A percentile compares a stretch with the other conserved stretches of the same genome.
Evolutionary conservation across 495 filamentous ascomycete species (phyloP).

Genomic region (Trichoderma erinaceum): DNA sequence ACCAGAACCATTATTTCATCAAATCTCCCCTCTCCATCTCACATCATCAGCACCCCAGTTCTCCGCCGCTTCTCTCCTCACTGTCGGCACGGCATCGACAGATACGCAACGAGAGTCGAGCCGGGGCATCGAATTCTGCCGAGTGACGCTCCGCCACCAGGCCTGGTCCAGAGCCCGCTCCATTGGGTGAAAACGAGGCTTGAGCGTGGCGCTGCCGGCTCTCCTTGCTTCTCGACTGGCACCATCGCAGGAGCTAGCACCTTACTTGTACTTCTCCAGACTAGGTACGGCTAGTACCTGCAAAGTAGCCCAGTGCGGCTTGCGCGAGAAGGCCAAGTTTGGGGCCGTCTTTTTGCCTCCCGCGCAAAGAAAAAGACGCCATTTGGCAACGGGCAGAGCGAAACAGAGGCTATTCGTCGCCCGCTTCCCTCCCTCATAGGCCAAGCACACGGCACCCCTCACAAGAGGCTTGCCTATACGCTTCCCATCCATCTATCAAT

Average conservation of each 20-base stretch:
- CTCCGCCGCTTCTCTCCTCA: not conserved
- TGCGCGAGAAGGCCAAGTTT: not conserved
- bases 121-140: constrained; percentile 13
- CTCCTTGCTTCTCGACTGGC: not conserved
- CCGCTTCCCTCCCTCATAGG: not conserved
- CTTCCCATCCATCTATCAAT: not conserved
- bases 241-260: constrained; percentile 9
- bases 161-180: not conserved
- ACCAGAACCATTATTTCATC: not conserved
- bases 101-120: not conserved
- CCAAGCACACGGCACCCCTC: not conserved
- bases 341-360: constrained; percentile 1
- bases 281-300: not conserved
- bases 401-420: not conserved
- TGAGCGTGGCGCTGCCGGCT: constrained; percentile 8
- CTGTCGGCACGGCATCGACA: constrained; percentile 4
- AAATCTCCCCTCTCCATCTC: not conserved
- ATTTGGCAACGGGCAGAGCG: not conserved
- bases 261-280: not conserved
- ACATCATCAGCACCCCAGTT: not conserved
- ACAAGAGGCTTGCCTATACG: not conserved
- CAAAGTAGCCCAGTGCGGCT: not conserved
- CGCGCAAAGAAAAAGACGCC: constrained; percentile 5
- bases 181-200: constrained; percentile 5
- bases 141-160: constrained; percentile 13